Base-by-base conservation (phyloP, 2,329 filamentous ascomycete genomes). In the Ophiocordyceps camponoti-floridani region DNA sequence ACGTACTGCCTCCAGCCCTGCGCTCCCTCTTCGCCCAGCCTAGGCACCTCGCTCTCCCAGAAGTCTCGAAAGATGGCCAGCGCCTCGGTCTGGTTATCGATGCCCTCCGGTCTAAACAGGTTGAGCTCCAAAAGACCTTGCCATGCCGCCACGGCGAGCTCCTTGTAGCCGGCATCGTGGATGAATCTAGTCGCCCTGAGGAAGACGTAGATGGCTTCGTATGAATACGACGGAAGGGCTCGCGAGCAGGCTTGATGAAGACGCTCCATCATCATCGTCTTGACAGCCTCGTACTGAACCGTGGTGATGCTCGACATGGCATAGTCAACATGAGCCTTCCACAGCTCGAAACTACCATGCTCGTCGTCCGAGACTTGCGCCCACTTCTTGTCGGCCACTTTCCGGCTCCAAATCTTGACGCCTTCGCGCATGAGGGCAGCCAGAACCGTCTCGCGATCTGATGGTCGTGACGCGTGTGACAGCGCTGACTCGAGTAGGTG, bases 41-140 rank as follows among this genome's bases (percentile, higher is more conserved):
- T 75, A 0, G 82, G 67, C 0, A 77, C 70, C 55, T 95, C 89
- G 46, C 78, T 84, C 47, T 94, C 86, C 91, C 91, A 96, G 50
- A 91, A 94, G 2, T 79, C 70, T 42, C 73, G 66, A 48, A 94
- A 83, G 0, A 56, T 55, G 2, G 60, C 56, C 11, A 67, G 38
- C 0, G 50, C 47, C n/a, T 51, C 49, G 12, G 49, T 51, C 11
- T 53, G 45, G 2, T 52, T 50, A 38, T 54, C 42, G n/a, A 53
- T 45, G 3, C 62, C 43, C 5, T 55, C 38, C 4, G 42, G n/a
- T 8, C 67, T 67, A 42, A 76, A 77, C 47, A 86, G 72, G 16
- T 75, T 77, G 44, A 82, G 67, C 55, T 95, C 89, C 0, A 95
- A 61, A 1, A 83, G 53, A 6, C 77, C 83, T 62, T 96, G 89